phyloP scores from a whole-genome alignment of 176 grass and related monocot species.

The Oryza meyeriana region DNA sequence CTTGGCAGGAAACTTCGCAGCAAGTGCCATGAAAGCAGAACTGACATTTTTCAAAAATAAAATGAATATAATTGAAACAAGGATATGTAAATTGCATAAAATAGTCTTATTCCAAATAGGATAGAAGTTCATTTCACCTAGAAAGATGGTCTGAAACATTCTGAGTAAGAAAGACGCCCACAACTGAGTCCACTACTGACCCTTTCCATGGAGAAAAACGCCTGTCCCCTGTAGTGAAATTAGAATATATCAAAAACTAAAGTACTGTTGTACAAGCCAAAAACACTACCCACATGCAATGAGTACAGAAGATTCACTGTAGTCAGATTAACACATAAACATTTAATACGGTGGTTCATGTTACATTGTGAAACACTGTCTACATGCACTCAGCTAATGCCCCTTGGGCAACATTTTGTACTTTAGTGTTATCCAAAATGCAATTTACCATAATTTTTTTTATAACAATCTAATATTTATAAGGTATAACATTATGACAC shows the following conservation, averaged over 20 bases:
- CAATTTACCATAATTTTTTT: background rate
- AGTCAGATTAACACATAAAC: background rate
- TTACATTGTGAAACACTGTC: constrained; percentile 22
- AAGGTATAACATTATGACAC: background rate
- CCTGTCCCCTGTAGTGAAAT: constrained; percentile 64
- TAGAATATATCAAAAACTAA: constrained; percentile 19
- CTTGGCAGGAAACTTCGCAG: constrained; percentile 63
- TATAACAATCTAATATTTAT: background rate
- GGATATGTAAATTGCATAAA: background rate
- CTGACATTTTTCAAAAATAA: constrained; percentile 31
- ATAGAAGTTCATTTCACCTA: constrained; percentile 54
- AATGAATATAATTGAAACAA: background rate
- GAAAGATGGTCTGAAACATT: constrained; percentile 97
- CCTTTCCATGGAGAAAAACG: constrained; percentile 94
- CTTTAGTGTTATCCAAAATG: background rate
- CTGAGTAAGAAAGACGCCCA: constrained; percentile 91
- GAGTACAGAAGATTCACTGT: background rate
- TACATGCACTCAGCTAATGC: background rate
- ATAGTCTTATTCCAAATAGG: constrained; percentile 17
- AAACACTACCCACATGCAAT: constrained; percentile 2
- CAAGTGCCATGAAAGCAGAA: constrained; percentile 82
- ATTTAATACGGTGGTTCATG: background rate
- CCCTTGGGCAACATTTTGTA: background rate
- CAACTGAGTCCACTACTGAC: constrained; percentile 87
- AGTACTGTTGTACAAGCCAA: constrained; percentile 3